These are phyloP conservation scores for Sporothrix sp. DNA, from an alignment of 2,329 filamentous ascomycete species.

Conservation along the genomic window DNA sequence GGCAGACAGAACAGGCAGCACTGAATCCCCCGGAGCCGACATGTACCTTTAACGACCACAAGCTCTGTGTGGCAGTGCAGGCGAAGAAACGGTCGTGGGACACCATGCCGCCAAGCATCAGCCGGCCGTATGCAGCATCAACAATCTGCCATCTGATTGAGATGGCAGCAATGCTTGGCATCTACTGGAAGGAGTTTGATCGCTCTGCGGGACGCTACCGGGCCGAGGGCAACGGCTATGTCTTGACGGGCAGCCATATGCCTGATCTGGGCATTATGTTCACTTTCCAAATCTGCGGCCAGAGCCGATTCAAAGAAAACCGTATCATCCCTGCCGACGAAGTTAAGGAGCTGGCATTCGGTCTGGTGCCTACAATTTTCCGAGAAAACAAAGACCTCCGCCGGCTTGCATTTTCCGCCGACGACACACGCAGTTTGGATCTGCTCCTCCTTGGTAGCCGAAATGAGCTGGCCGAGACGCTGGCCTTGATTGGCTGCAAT, in stretches of 20 bases:
- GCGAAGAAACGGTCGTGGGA: constrained; percentile 39
- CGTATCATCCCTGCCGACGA: constrained; percentile 44
- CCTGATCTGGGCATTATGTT: constrained; percentile 46
- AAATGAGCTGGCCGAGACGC: constrained; percentile 42
- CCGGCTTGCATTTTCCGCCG: constrained; percentile 29
- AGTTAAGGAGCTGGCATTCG: constrained; percentile 47
- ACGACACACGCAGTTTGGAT: constrained; percentile 33
- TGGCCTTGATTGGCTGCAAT: constrained; percentile 45
- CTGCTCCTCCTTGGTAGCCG: constrained; percentile 39
- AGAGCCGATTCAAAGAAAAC: constrained; percentile 37
- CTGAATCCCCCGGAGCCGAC: constrained; percentile 17
- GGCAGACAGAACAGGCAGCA: constrained; percentile 30
- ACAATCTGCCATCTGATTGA: constrained; percentile 48
- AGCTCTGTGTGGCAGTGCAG: constrained; percentile 37
- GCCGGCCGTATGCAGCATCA: constrained; percentile 42
- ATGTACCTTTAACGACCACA: constrained; percentile 25
- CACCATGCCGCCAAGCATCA: constrained; percentile 38
- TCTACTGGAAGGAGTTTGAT: constrained; percentile 52
- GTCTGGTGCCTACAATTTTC: constrained; percentile 46
- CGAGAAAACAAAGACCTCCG: constrained; percentile 30
- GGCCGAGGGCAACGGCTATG: constrained; percentile 47
- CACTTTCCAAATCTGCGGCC: constrained; percentile 41
- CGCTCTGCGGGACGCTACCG: constrained; percentile 40
- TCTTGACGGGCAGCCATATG: constrained; percentile 37
- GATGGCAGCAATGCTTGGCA: constrained; percentile 43